Evolutionary conservation across 2,329 filamentous ascomycete genomes (phyloP), one percentile per base, ranked within the genome.

Genomic region (Ophiocordyceps australis): DNA sequence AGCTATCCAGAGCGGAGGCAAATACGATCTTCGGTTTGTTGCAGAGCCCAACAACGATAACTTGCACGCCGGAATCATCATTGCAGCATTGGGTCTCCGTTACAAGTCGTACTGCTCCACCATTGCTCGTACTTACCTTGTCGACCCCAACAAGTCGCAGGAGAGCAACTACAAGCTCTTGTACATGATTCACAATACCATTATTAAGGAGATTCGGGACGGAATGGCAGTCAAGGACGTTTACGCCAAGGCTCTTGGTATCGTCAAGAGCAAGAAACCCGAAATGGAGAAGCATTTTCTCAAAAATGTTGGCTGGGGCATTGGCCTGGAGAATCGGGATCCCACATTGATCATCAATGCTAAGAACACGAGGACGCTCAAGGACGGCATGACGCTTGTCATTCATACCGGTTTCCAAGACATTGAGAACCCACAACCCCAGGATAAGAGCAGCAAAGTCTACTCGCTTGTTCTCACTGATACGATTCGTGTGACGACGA

Each of bases 51-150:
- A 91, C 46, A 72, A 81, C 40, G 85, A 81, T 32, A 62, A 72
- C 29, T 62, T 98, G 13, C 82, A 94, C 45, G 74, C 86, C 0
- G 91, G 89, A 20, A 82, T 94, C 39, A 98, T 98, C 40, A 72
- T 98, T 38, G 80, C 83, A 6, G 81, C 80, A 2, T 72, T 98
- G 52, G 89, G 89, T 27, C 65, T 98, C 33, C 72, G 89, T 36
- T 98, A 98, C 56, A 89, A 89, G 54, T 91, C 83, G 2, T 98
- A 98, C 52, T 85, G 80, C 46, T 92, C 85, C 3, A 70, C 83
- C 32, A 82, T 98, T 38, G 83, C 79, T 9, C 74, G 89, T 36
- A 95, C 91, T 7, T 98, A 93, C 49, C 65, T 98, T 32, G 86
- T 98, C 24, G 91, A 95, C 40, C 91, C 91, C 11, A 94, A 89